Evolutionary conservation across 1,139 yeast species (phyloP), one percentile per base, ranked within the genome.

Genomic region (Diutina sp.): DNA sequence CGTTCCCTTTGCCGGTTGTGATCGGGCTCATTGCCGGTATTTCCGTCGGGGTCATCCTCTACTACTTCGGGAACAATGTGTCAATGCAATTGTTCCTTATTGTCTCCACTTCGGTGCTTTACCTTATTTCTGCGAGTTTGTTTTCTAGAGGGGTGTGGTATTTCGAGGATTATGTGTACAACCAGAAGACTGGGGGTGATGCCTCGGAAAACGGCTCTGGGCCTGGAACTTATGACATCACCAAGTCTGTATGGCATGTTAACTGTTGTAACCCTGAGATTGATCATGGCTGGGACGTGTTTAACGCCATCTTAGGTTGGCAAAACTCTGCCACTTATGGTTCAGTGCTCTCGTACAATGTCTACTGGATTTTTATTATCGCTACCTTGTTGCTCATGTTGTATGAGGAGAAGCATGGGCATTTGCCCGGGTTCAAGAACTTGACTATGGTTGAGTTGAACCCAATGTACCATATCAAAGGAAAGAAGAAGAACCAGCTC

Each of bases 241-340:
- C 76, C 58, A 78, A 80, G 65, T 72, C 89, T 11, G 96, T 90
- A 18, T 90, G 96, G 90, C 97, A 90, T 70, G 91, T 90, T 60
- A 90, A 90, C 76, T 90, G 97, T 73, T 90, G 97, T 74, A 90
- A 89, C 72, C 95, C 96, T 46, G 88, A 85, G 71, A 77, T 77
- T 55, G 96, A 90, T 68, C 85, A 88, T 60, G 95, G 95, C 73
- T 90, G 96, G 96, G 95, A 87, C 81, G 82, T 90, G 60, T 90
- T 90, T 78, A 90, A 89, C 65, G 87, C 95, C 14, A 70, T 88
- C 57, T 72, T 89, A 57, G 96, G 96, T 61, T 89, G 96, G 96
- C 95, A 88, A 73, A 89, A 89, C 70, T 78, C 90, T 58, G 97
- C 97, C 59, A 90, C 96, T 61, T 82, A 88, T 66, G 95, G 96